These are phyloP conservation scores for Peronospora tabacina DNA, from an alignment of 352 stramenopile species.

Conservation along the genomic window DNA sequence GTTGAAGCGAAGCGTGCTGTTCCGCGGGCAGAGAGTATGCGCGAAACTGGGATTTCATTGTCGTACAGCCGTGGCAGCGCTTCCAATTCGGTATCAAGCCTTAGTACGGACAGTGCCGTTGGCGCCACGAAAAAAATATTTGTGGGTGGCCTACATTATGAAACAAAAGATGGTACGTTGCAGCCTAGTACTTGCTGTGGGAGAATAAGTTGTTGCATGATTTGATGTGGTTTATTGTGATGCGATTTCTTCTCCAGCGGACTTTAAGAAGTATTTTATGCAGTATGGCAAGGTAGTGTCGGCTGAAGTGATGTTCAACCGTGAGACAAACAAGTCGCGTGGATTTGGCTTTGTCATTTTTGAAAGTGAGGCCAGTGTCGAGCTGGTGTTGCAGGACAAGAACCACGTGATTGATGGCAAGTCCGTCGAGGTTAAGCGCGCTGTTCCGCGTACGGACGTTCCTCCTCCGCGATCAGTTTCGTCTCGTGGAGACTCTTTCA, in stretches of 20 bases:
- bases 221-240: conserved; percentile 2
- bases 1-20: conserved; percentile 90
- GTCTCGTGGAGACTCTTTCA: conserved; percentile 68
- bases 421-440: conserved; percentile 84
- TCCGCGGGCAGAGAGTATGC: conserved; percentile 75
- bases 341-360: conserved; percentile 93
- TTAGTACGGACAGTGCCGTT: conserved; percentile 45
- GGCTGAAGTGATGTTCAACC: conserved; percentile 93
- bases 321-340: conserved; percentile 91
- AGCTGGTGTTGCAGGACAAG: conserved; percentile 79
- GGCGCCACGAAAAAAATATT: conserved; percentile 89
- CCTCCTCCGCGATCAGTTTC: conserved; percentile 66
- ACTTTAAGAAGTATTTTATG: conserved; percentile 90
- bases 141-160: conserved; percentile 89
- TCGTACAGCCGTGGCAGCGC: conserved; percentile 47
- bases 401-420: conserved; percentile 90
- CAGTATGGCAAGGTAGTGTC: conserved; percentile 90
- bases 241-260: conserved; percentile 33
- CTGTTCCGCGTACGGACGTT: conserved; percentile 76
- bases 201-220: neutral
- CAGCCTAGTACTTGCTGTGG: neutral
- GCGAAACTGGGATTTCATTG: conserved; percentile 45
- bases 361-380: conserved; percentile 80
- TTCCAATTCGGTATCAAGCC: conserved; percentile 46
- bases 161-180: conserved; percentile 86